Evolutionary conservation across 2,329 filamentous ascomycete genomes (phyloP), one percentile per base, ranked within the genome.

Genomic region (Ceratocystis cubensis): DNA sequence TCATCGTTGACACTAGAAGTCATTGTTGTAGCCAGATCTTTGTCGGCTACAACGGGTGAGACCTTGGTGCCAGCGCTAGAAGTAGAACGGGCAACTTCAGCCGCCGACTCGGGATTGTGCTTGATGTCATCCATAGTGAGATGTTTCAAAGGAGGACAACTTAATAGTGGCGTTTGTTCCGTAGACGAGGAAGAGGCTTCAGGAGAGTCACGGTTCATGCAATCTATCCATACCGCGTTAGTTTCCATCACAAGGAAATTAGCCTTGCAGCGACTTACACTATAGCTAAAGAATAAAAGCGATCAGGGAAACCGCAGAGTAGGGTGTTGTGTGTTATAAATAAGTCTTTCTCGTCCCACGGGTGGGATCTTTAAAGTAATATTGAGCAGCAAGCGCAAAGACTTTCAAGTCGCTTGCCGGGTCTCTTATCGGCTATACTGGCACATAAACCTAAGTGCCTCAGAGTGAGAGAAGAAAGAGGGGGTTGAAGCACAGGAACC

Each of bases 331-430:
- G 56, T 45, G 25, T 66, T 63, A 62, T 45, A 5, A 28, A 15
- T 48, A 74, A 81, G 82, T 84, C 82, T 84, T 84, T 84, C 81
- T 74, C 76, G 75, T 78, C 78, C 74, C 78, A 76, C 61, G 66
- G 62, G 67, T 71, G 48, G 28, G 56, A 59, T n/a, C 56, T 59
- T 59, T 59, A 59, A 59, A 59, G 25, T 17, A 5, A 3, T 17
- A 59, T 59, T 25, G n/a, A 73, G 71, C 71, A 83, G 81, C 82
- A 84, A 84, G 81, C 82, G 82, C 82, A 85, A 85, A 85, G 82
- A 84, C 82, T 82, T 72, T 75, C 71, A 84, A 85, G 82, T 85
- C 82, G 82, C 82, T 76, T 81, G 82, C 81, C 75, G 76, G 70
- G 72, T 66, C 70, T 72, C 71, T 75, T 81, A 82, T 75, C 72